Evolutionary conservation across 2,329 filamentous ascomycete genomes (phyloP).

Genomic region (Aspergillus brunneoviolaceus): DNA sequence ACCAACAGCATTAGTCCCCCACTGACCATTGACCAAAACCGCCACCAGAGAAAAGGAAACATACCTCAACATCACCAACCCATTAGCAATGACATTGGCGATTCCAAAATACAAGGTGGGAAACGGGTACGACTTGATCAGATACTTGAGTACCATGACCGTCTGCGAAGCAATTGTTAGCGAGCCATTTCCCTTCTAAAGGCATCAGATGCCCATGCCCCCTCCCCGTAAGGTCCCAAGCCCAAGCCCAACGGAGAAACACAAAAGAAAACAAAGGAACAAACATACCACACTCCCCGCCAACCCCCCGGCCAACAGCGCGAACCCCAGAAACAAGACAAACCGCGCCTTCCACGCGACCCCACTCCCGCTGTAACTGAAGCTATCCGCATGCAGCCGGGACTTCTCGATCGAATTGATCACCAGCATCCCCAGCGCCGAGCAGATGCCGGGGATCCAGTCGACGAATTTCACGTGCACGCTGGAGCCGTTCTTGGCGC

Average conservation of each 20-base stretch:
- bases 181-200: background rate
- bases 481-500: slow-evolving; percentile 58
- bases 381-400: slow-evolving; percentile 62
- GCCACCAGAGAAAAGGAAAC: slow-evolving; percentile 20
- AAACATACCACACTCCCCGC: slow-evolving; percentile 61
- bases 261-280: background rate
- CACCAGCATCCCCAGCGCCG: slow-evolving; percentile 67
- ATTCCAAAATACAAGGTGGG: slow-evolving; percentile 67
- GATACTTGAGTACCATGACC: slow-evolving; percentile 67
- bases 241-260: background rate
- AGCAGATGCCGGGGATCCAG: slow-evolving; percentile 72
- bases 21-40: background rate
- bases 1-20: slow-evolving; percentile 23
- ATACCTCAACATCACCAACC: slow-evolving; percentile 66
- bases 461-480: slow-evolving; percentile 69
- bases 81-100: slow-evolving; percentile 65
- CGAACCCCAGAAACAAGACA: slow-evolving; percentile 69
- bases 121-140: slow-evolving; percentile 59
- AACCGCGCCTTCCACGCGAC: slow-evolving; percentile 70
- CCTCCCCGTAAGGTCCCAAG: background rate
- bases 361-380: slow-evolving; percentile 63
- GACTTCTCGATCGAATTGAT: slow-evolving; percentile 72
- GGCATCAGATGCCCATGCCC: background rate
- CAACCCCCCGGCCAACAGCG: slow-evolving; percentile 65
- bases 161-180: slow-evolving; percentile 41